Evolutionary conservation across 225 moss, liverwort and hornwort species (phyloP).

Genomic region (Bryoerythrophyllum caledonicum): DNA sequence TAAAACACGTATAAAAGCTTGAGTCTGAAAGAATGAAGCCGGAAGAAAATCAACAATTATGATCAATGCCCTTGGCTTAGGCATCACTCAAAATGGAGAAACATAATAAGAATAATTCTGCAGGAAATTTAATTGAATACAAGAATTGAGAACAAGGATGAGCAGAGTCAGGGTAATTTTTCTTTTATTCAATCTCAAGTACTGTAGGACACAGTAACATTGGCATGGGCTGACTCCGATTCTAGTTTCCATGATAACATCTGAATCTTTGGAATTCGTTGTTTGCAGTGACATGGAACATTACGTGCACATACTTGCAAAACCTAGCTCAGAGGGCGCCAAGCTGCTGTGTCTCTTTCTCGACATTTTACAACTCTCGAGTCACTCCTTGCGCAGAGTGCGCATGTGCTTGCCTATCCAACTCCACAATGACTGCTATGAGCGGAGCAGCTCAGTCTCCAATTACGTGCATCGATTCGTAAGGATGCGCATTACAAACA

Average conservation of each 20-base stretch:
- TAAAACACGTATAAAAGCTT: no score
- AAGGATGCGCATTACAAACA: slow-evolving; percentile 33
- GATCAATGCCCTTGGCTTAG: slow-evolving; percentile 4
- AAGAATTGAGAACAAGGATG: slow-evolving; percentile 9
- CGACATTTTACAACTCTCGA: slow-evolving; percentile 72
- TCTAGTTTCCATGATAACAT: neutral
- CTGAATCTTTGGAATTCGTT: slow-evolving; percentile 16
- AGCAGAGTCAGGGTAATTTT: slow-evolving; percentile 28
- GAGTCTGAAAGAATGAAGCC: slow-evolving; percentile 14
- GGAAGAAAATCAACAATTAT: slow-evolving; percentile 3
- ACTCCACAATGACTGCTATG: slow-evolving; percentile 44
- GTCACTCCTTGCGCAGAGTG: slow-evolving; percentile 72
- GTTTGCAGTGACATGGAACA: slow-evolving; percentile 89
- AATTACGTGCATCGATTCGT: slow-evolving; percentile 68
- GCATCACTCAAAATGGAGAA: slow-evolving; percentile 12
- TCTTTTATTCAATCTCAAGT: neutral
- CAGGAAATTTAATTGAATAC: slow-evolving; percentile 19
- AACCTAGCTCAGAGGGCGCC: slow-evolving; percentile 71
- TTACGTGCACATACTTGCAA: slow-evolving; percentile 76
- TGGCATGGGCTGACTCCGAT: neutral
- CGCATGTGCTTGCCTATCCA: slow-evolving; percentile 76
- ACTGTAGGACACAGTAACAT: neutral
- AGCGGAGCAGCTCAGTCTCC: slow-evolving; percentile 40
- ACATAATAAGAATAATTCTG: neutral
- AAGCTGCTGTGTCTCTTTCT: slow-evolving; percentile 86